phyloP scores from a whole-genome alignment of 2,329 filamentous ascomycete genomes.

The Pestalotiopsis sp. region DNA sequence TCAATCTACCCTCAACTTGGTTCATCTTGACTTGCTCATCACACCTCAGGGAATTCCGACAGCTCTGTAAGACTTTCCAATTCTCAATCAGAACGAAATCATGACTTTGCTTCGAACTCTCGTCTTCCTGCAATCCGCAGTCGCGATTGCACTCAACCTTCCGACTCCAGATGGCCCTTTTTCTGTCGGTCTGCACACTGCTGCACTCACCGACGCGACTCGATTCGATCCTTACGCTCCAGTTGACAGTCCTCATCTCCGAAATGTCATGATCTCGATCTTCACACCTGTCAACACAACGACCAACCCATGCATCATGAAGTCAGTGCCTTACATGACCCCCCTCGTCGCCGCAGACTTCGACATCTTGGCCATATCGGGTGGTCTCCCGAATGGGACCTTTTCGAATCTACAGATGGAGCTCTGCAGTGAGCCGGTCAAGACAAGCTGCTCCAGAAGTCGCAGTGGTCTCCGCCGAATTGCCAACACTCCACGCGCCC shows the following conservation, averaged over 20 bases:
- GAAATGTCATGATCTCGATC: slow-evolving; percentile 12
- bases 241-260: slow-evolving; percentile 1
- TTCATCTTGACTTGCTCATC: too few relatives aligned
- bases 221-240: slow-evolving; percentile 16
- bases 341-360: slow-evolving; percentile 12
- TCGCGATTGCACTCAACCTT: background rate
- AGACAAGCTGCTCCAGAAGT: background rate
- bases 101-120: background rate
- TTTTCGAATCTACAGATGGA: slow-evolving; percentile 11
- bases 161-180: slow-evolving; percentile 10
- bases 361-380: slow-evolving; percentile 1
- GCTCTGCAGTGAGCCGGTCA: background rate
- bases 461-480: background rate
- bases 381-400: slow-evolving; percentile 11
- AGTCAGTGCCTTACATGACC: slow-evolving; percentile 13
- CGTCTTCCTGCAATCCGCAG: background rate
- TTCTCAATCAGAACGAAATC: too few relatives aligned
- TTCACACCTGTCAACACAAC: slow-evolving; percentile 13
- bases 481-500: background rate
- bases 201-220: slow-evolving; percentile 8
- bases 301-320: background rate
- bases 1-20: too few relatives aligned
- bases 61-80: too few relatives aligned
- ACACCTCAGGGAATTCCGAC: too few relatives aligned
- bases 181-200: slow-evolving; percentile 5